Conservation (phyloP, 495 filamentous ascomycete genomes). For the Viridothelium virens region DNA sequence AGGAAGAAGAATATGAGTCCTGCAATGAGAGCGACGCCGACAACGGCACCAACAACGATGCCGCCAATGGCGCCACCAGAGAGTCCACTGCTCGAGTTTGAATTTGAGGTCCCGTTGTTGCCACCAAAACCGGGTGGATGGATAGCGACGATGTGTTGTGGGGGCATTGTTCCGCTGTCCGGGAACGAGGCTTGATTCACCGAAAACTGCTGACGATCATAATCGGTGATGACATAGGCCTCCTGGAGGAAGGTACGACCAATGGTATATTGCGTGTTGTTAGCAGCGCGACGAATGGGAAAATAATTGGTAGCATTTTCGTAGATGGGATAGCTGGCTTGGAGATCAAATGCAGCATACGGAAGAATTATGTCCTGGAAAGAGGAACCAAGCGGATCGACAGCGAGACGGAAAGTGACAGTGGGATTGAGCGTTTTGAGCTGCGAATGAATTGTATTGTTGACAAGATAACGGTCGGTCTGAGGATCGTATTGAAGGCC, state of each 20-base stretch:
- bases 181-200: constrained; percentile 11
- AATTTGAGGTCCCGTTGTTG: background rate
- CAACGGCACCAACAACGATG: constrained; percentile 16
- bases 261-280: constrained; percentile 20
- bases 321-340: constrained; percentile 19
- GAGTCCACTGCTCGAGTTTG: constrained; percentile 10
- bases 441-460: constrained; percentile 27
- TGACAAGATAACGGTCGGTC: constrained; percentile 31
- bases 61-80: constrained; percentile 17
- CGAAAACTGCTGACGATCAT: constrained; percentile 15
- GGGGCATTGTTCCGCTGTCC: constrained; percentile 9
- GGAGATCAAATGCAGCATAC: constrained; percentile 20
- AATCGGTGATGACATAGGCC: constrained; percentile 19
- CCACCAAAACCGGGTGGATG: constrained; percentile 1
- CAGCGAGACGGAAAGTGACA: constrained; percentile 31
- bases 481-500: constrained; percentile 30
- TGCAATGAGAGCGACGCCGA: background rate
- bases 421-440: constrained; percentile 27
- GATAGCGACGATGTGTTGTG: constrained; percentile 18
- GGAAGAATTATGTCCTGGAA: constrained; percentile 22
- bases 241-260: constrained; percentile 23
- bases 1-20: constrained; percentile 13
- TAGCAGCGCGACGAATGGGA: constrained; percentile 19
- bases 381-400: constrained; percentile 21
- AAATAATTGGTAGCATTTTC: constrained; percentile 19